Percentiles rank a stretch among this genome's conserved stretches.
These are phyloP conservation scores for Podaxis pistillaris DNA, from an alignment of 768 basidiomycete genomes.

Conservation along the genomic window DNA sequence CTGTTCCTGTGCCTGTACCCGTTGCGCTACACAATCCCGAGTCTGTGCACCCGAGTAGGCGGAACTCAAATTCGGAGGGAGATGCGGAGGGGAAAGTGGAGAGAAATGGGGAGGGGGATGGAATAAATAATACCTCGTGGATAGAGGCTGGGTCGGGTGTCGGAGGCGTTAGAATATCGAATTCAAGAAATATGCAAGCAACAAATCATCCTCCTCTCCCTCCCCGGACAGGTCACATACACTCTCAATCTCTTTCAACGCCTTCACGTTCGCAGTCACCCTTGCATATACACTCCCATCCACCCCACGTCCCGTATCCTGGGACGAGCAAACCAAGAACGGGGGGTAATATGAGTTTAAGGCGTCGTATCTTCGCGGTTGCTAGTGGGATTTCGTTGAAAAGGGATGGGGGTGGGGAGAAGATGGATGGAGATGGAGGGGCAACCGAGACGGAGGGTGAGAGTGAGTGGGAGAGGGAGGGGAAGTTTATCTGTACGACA, in stretches of 20 bases:
- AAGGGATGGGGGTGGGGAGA: neutral
- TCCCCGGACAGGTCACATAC: neutral
- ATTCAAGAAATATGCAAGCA: neutral
- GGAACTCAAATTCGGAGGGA: neutral
- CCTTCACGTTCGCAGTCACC: neutral
- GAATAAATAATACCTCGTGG: neutral
- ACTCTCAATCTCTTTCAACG: neutral
- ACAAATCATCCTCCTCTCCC: neutral
- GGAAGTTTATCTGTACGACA: constrained; percentile 59
- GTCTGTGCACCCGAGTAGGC: neutral
- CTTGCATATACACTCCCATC: neutral
- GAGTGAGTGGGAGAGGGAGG: constrained; percentile 11
- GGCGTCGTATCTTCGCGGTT: constrained; percentile 8
- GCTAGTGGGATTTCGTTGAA: neutral
- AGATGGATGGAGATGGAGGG: neutral
- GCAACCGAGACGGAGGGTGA: constrained; percentile 1
- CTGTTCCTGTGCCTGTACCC: neutral
- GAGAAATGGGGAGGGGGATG: neutral
- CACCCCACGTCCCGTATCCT: neutral
- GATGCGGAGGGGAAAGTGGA: neutral
- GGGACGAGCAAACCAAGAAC: neutral
- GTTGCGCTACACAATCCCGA: neutral
- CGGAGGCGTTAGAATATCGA: neutral
- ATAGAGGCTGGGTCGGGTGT: neutral
- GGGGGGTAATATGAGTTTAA: neutral